A percentile compares a stretch with the other conserved stretches of the same genome.
phyloP scores from a whole-genome alignment of 2,329 filamentous ascomycete genomes.

The Penicillium sp. region DNA sequence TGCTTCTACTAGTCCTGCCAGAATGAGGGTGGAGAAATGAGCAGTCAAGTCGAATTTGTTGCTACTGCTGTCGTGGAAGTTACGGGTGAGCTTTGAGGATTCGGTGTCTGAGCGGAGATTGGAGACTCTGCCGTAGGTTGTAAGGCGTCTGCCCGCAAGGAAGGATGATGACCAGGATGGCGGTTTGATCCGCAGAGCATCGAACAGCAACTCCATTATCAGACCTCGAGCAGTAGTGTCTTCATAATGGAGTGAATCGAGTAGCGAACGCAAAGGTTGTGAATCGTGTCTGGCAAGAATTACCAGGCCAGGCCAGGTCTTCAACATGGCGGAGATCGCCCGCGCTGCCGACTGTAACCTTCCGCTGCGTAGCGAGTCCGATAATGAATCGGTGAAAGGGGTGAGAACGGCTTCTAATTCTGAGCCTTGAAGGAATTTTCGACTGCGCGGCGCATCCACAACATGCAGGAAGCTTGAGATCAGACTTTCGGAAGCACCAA shows the following conservation, averaged over 20 bases:
- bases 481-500: slow-evolving; percentile 88
- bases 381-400: slow-evolving; percentile 80
- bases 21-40: slow-evolving; percentile 86
- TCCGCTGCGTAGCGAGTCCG: slow-evolving; percentile 58
- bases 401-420: slow-evolving; percentile 89
- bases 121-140: slow-evolving; percentile 92
- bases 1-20: slow-evolving; percentile 81
- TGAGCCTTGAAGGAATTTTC: slow-evolving; percentile 81
- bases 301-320: slow-evolving; percentile 92
- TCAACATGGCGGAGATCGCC: slow-evolving; percentile 87
- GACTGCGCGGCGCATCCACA: slow-evolving; percentile 77
- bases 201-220: slow-evolving; percentile 84
- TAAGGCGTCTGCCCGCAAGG: slow-evolving; percentile 85
- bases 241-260: slow-evolving; percentile 64
- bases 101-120: slow-evolving; percentile 70
- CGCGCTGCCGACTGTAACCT: slow-evolving; percentile 82
- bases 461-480: slow-evolving; percentile 86
- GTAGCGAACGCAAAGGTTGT: slow-evolving; percentile 76
- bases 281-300: slow-evolving; percentile 86
- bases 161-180: slow-evolving; percentile 95
- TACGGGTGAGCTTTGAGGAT: slow-evolving; percentile 51
- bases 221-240: slow-evolving; percentile 66
- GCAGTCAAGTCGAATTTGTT: slow-evolving; percentile 72
- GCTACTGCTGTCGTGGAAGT: slow-evolving; percentile 69
- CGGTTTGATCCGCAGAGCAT: slow-evolving; percentile 83